Percentiles rank a stretch among this genome's conserved stretches.
These are phyloP conservation scores for Auriculariales sp. DNA, from an alignment of 768 basidiomycete genomes.

Conservation along the genomic window DNA sequence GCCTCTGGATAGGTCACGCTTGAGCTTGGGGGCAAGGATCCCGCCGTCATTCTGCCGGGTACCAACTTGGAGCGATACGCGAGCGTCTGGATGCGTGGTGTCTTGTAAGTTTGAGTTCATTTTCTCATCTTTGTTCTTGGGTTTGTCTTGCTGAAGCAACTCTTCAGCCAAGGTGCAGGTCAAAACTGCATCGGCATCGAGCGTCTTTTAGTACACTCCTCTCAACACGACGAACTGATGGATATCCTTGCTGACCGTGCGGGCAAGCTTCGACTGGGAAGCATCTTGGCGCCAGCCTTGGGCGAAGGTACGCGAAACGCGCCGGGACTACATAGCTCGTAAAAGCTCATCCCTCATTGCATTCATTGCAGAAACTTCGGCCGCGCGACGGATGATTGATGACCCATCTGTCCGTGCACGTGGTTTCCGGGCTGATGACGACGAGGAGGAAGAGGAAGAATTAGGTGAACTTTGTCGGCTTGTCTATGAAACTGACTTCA, in stretches of 20 bases:
- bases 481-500: too few species aligned
- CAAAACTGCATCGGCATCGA: slow-evolving; percentile 98
- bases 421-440: too few species aligned
- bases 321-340: too few species aligned
- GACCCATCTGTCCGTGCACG: too few species aligned
- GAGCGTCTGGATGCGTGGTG: slow-evolving; percentile 77
- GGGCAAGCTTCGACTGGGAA: slow-evolving; percentile 58
- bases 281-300: slow-evolving; percentile 39
- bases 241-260: slow-evolving; percentile 49
- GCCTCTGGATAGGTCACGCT: slow-evolving; percentile 41
- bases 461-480: too few species aligned
- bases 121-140: neutral
- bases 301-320: slow-evolving; percentile 4
- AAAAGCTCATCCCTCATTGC: too few species aligned
- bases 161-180: slow-evolving; percentile 68
- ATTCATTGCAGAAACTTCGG: too few species aligned
- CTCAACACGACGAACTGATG: slow-evolving; percentile 65
- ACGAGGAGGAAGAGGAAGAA: slow-evolving; percentile 1
- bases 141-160: neutral
- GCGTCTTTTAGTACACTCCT: slow-evolving; percentile 70
- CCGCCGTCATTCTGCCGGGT: slow-evolving; percentile 73
- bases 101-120: slow-evolving; percentile 48
- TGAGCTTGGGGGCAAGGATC: slow-evolving; percentile 92
- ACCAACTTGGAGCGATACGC: slow-evolving; percentile 73
- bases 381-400: too few species aligned